Evolutionary conservation across 148 eudicot genomes (phyloP).

Genomic region (Rhododendron mucronatum): DNA sequence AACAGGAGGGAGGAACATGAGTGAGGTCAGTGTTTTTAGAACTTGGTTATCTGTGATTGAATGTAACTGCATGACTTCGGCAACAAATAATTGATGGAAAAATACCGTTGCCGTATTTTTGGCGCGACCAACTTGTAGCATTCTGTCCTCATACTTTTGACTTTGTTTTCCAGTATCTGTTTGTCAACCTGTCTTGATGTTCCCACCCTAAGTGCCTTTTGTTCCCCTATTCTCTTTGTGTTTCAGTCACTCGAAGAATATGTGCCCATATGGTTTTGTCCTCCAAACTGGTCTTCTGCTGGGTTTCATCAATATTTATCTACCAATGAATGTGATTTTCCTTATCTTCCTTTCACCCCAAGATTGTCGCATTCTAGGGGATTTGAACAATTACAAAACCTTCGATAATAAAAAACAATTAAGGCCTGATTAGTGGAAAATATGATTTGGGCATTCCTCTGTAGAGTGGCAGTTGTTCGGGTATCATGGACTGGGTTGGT

Average conservation of each 20-base stretch:
- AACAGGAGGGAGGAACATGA: slow-evolving; percentile 26
- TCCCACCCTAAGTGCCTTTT: background rate
- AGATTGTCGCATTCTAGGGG: background rate
- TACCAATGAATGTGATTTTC: background rate
- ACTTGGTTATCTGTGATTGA: background rate
- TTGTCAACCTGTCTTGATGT: background rate
- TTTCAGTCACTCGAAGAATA: background rate
- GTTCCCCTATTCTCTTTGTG: background rate
- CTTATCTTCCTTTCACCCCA: background rate
- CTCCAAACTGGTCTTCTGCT: background rate
- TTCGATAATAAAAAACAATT: background rate
- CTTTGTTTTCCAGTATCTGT: background rate
- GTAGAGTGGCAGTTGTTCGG: background rate
- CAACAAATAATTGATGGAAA: too few species aligned
- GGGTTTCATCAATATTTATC: background rate
- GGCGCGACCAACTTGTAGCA: background rate
- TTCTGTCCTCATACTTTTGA: background rate
- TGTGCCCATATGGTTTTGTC: background rate
- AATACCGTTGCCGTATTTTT: background rate
- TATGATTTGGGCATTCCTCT: background rate
- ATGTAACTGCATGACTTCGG: slow-evolving; percentile 16
- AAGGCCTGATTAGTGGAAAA: background rate
- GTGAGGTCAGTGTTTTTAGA: slow-evolving; percentile 26
- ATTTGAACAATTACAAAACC: background rate
- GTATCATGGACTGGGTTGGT: background rate